Evolutionary conservation across 192 early-diverging fungal genomes (phyloP), one percentile per base, ranked within the genome.

Genomic region (Jimgerdemannia lactiflua): DNA sequence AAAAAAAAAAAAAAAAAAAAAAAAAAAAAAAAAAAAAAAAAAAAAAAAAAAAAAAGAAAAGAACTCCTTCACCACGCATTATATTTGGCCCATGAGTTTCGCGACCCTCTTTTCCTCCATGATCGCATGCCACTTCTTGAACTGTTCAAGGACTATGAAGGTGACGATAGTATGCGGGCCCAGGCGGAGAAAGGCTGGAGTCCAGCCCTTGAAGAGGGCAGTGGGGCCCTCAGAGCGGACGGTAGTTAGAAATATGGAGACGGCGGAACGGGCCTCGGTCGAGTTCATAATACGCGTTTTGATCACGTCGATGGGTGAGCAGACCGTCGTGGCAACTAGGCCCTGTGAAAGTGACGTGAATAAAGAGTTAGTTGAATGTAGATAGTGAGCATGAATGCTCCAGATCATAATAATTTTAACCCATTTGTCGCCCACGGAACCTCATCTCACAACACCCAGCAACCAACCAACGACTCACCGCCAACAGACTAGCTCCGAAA

Each of bases 251-350:
- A 81, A 73, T 6, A 76, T 66, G 4, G 74, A 79, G 8, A 71
- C 10, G 17, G 64, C 10, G 6, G 71, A 80, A 70, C 68, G 76
- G 74, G 85, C 79, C 18, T 84, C 39, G 77, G 79, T 80, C 70
- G 87, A 88, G 74, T 92, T 94, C 95, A 96, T 96, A 69, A 94
- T 87, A 40, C 95, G 89, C 1, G 95, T 94, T 78, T 96, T 96
- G 72, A 96, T 89, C 10, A 96, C 89, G 84, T 94, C 93, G 39
- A 92, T 86, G 11, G 92, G 92, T 11, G 94, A 92, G 29, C 90
- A 92, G 3, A 93, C 85, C 3, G 92, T 93, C 3, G 92, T 92
- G 3, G 92, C 91, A 7, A 93, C 89, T 17, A 94, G 87, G 64
- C 92, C 92, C 88, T 88, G 74, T 20, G 9, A 14, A 42, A 8